A percentile compares a stretch with the other conserved stretches of the same genome.
These are phyloP conservation scores for Entelexis sorbosivorans DNA, from an alignment of 1,139 yeast species.

Conservation along the genomic window DNA sequence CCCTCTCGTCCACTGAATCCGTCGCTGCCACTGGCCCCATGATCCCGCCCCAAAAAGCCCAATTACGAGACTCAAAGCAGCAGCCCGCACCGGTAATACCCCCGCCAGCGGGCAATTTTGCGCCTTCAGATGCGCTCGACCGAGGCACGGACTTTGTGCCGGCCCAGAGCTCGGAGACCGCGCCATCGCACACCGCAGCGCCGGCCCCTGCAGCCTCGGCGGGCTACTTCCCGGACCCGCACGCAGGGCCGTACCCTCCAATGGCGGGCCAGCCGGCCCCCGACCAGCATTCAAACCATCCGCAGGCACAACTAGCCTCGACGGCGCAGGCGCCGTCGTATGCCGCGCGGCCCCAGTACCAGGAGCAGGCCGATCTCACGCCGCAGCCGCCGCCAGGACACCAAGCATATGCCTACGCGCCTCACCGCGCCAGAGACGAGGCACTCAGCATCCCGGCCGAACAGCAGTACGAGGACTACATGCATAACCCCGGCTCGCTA, in stretches of 20 bases:
- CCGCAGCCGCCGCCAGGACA: neutral
- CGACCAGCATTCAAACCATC: neutral
- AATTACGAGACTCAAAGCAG: neutral
- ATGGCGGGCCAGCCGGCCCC: neutral
- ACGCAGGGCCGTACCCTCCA: neutral
- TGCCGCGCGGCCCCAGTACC: neutral
- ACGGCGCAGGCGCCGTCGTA: conserved; percentile 6
- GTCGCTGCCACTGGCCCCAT: neutral
- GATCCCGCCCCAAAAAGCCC: neutral
- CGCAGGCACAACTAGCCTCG: neutral
- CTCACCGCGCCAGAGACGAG: neutral
- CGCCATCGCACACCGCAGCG: neutral
- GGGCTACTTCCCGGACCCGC: neutral
- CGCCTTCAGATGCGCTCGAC: neutral
- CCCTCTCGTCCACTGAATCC: neutral
- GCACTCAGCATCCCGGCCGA: neutral
- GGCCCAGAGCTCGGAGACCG: neutral
- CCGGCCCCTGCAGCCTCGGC: neutral
- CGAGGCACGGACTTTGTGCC: neutral
- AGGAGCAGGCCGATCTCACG: neutral
- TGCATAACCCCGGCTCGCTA: neutral
- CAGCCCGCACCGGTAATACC: neutral
- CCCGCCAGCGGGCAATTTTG: neutral
- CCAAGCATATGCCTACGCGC: neutral
- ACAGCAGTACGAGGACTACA: conserved; percentile 6